phyloP scores from a whole-genome alignment of 2,329 filamentous ascomycete genomes.

The Pleoardoris graminearum region DNA sequence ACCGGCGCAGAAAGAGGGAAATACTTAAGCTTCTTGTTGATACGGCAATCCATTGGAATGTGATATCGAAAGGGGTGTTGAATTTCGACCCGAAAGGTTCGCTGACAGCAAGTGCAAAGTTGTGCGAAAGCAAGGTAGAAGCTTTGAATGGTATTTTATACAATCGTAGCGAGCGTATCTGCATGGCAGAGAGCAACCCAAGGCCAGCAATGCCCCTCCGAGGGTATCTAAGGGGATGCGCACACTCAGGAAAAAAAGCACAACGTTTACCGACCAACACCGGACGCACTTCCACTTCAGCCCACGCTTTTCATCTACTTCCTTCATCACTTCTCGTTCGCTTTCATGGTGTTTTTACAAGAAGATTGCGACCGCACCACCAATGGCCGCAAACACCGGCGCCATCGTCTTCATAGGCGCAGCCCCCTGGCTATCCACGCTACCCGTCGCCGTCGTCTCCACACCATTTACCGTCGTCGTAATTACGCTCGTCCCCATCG shows the following conservation, averaged over 20 bases:
- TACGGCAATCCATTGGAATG: no score
- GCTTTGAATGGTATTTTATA: not conserved
- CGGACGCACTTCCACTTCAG: no score
- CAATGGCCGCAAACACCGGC: slow-evolving; percentile 22
- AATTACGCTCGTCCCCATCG: slow-evolving; percentile 35
- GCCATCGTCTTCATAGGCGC: slow-evolving; percentile 23
- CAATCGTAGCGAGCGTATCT: not conserved
- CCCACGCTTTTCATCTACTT: not conserved
- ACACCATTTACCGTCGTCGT: slow-evolving; percentile 35
- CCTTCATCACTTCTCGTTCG: slow-evolving; percentile 17
- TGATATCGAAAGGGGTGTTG: no score
- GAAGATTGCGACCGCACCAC: slow-evolving; percentile 18
- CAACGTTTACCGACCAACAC: not conserved
- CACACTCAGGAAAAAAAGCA: not conserved
- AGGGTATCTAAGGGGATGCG: slow-evolving; percentile 2
- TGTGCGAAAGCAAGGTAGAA: no score
- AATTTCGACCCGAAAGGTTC: no score
- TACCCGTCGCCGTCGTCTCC: slow-evolving; percentile 23
- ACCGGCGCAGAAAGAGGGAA: no score
- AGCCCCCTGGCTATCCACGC: slow-evolving; percentile 12
- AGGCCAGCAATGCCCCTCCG: not conserved
- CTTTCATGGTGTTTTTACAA: not conserved
- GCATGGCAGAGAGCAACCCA: not conserved
- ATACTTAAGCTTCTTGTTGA: no score
- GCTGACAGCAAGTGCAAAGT: no score